Evolutionary conservation across 768 basidiomycete genomes (phyloP).

Genomic region (Tephrocybe sp.): DNA sequence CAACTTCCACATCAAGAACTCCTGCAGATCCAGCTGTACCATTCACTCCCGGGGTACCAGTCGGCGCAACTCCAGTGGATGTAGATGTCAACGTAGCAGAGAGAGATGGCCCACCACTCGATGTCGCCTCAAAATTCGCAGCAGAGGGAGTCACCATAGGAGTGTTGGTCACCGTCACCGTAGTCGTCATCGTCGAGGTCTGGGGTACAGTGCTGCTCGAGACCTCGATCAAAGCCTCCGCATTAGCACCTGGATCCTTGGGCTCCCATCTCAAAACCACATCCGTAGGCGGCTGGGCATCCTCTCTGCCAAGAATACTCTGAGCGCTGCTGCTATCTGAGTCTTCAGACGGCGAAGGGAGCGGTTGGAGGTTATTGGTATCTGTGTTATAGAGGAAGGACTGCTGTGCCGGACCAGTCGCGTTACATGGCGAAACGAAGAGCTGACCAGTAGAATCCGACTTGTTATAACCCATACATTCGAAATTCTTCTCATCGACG

Average conservation of each 20-base stretch:
- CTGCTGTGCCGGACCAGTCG: constrained; percentile 39
- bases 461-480: constrained; percentile 51
- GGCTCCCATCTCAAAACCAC: constrained; percentile 57
- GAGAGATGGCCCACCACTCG: background rate
- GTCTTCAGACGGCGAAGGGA: constrained; percentile 35
- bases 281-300: constrained; percentile 29
- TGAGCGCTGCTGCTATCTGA: constrained; percentile 12
- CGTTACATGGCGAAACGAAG: constrained; percentile 20
- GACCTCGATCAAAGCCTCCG: constrained; percentile 12
- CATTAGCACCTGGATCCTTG: constrained; percentile 23
- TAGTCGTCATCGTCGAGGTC: constrained; percentile 23
- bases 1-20: constrained; percentile 19
- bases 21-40: constrained; percentile 6
- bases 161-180: constrained; percentile 23
- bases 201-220: constrained; percentile 16
- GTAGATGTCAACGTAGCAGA: constrained; percentile 5
- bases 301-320: constrained; percentile 20
- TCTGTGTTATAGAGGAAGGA: constrained; percentile 51
- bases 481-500: constrained; percentile 27
- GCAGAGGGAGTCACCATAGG: constrained; percentile 17
- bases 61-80: constrained; percentile 11
- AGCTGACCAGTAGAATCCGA: background rate
- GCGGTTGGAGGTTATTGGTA: constrained; percentile 51
- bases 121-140: constrained; percentile 7
- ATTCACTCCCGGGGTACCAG: constrained; percentile 10